Evolutionary conservation across 2,329 filamentous ascomycete species (phyloP), one percentile per base, ranked within the genome.

Genomic region (Xylariales sp.): DNA sequence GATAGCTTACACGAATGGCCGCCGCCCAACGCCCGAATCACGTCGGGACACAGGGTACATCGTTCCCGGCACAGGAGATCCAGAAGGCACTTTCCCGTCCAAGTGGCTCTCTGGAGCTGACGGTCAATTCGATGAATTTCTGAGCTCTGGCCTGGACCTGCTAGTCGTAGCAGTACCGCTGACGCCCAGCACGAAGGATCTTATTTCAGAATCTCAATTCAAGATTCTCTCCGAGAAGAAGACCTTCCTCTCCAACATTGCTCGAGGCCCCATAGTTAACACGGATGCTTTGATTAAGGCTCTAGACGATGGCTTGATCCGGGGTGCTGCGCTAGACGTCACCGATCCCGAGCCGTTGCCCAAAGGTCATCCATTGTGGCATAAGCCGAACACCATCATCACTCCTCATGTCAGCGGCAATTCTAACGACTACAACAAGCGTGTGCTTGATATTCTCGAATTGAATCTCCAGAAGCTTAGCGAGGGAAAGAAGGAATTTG

Each of bases 331-430:
- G 2, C 61, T 86, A 34, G 83, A 86, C 58, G 83, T 86, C 2
- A 80, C 82, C 3, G 81, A 86, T 49, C 82, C 82, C 0, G 83
- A 87, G 53, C 83, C 83, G 0, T 55, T 87, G 47, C 82, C 81
- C 0, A 52, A 60, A 12, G 74, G 78, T 16, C 73, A 80, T 54
- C 73, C 78, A 46, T 60, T 87, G 32, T 87, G 83, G 83, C 69
- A 70, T 32, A 64, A 74, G 44, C 69, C 73, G 18, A 83, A 85
- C 58, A 67, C 80, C 14, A 71, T 80, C 45, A 72, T 86, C 37
- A 61, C 59, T 12, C 58, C 59, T 10, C 59, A 61, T 31, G 46
- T 61, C 22, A 61, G 59, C 25, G 56, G 57, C 7, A 49, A 50
- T 20, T 57, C 58, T 25, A 45, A 35, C 2, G 52, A 45, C 38